Evolutionary conservation across 768 basidiomycete genomes (phyloP).

Genomic region (Macrocybe gigantea): DNA sequence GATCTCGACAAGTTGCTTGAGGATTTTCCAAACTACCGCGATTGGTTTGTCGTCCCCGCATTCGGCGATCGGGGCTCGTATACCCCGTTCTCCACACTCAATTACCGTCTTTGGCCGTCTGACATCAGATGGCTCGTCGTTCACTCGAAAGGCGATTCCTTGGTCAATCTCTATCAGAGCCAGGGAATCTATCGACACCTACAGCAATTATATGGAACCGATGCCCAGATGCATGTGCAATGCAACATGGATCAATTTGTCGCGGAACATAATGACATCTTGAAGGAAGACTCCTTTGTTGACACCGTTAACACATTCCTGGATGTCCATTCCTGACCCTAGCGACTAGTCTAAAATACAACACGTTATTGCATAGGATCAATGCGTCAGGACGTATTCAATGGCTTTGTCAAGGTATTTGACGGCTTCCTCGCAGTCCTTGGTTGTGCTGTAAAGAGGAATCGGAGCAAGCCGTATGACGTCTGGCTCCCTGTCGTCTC

Average conservation of each 20-base stretch:
- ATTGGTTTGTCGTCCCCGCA: conserved; percentile 61
- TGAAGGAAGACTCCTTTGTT: conserved; percentile 37
- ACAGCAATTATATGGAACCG: conserved; percentile 24
- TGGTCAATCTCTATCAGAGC: conserved; percentile 62
- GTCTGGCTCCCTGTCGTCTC: conserved; percentile 88
- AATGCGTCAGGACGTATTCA: conserved; percentile 12
- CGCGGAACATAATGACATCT: conserved; percentile 51
- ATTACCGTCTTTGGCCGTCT: conserved; percentile 29
- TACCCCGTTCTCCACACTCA: conserved; percentile 37
- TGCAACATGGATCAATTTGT: conserved; percentile 33
- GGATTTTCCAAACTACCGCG: conserved; percentile 61
- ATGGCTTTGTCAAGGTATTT: conserved; percentile 58
- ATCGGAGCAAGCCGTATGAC: conserved; percentile 87
- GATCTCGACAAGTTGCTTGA: conserved; percentile 61
- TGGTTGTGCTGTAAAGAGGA: conserved; percentile 80
- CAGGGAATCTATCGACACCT: conserved; percentile 53
- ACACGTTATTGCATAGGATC: too few relatives aligned
- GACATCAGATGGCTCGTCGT: conserved; percentile 61
- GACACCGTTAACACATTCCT: conserved; percentile 36
- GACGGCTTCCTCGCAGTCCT: conserved; percentile 72
- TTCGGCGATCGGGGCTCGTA: conserved; percentile 55
- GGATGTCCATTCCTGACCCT: background rate
- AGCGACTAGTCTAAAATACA: background rate
- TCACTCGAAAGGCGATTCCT: conserved; percentile 68
- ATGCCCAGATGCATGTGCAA: conserved; percentile 14